Base-by-base conservation (phyloP, 352 stramenopile genomes). In the Phytophthora pinifolia region DNA sequence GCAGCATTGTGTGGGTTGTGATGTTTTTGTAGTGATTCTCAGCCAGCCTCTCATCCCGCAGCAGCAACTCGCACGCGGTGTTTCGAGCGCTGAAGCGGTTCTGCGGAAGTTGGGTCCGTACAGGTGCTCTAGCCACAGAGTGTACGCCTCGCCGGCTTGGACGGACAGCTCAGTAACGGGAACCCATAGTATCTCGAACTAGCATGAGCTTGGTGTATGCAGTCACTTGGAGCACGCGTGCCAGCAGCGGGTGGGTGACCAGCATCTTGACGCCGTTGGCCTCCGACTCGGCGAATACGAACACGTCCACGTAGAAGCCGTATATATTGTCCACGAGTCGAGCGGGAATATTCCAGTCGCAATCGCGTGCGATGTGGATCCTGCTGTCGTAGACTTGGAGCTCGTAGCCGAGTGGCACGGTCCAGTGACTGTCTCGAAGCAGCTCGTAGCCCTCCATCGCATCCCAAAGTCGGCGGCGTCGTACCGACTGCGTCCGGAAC, bases 251-350 rank as follows among this genome's bases (percentile, higher is more conserved):
- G 2, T 63, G 49, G 0, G 74, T 65, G 1, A 61, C 65, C 4
- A 89, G 53, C 58, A 84, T 61, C 29, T 65, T 38, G 17, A 72
- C 44, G 6, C 50, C 66, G 13, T 70, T 62, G 12, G 58, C 53
- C 32, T 59, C 50, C 6, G 60, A 74, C 38, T 72, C 64, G 25
- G 63, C 22, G 45, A 89, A 89, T 13, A 85, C 76, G 31, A 87
- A 83, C 32, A 86, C 48, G 54, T 87, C 79, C 22, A 86, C 59
- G 59, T 86, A 86, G 59, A 88, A 88, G 15, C 78, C 78, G 25
- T 72, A 77, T 15, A 18, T 57, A 25, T 62, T 83, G 51, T 88
- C 78, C 32, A 88, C 67, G 13, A 88, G 61, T 14, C 78, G 71
- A 43, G 61, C 74, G 0, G 79, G 79, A 36, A 87, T 85, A 54